Evolutionary conservation across 192 early-diverging fungal species (phyloP), one percentile per base, ranked within the genome.

Genomic region (Entomortierella chlamydospora): DNA sequence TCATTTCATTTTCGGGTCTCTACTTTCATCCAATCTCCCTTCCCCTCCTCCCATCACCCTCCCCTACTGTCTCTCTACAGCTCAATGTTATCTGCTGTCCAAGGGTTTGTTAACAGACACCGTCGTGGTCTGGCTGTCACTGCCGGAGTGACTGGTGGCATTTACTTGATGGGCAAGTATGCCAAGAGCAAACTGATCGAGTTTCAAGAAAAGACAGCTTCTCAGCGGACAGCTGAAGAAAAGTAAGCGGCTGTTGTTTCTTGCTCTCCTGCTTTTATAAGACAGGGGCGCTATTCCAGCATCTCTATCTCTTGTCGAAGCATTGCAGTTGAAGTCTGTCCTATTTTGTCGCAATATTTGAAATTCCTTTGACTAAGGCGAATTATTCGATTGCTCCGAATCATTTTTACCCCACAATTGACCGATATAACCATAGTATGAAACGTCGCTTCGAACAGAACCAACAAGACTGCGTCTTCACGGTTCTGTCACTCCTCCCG

Each of bases 381-480:
- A 30, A 37, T 7, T 60, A 42, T 22, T 25, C 83, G 26, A 17
- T 29, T 33, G 28, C 17, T 28, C 30, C 57, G 47, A 17, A 23
- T 50, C 25, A 61, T 30, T 61, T 50, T 61, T 12, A 25, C 25
- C 25, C 11, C 25, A 50, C 47, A 22, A 22, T 10, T 18, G 26
- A 30, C 23, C 50, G 57, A 34, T n/a, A 8, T 18, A 79, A 74
- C 64, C 67, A 85, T 74, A 95, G 92, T 67, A 87, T 97, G 60
- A 93, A 91, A 54, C 85, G 93, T 57, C 90, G 97, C 18, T 99
- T 97, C 79, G 93, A 97, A 68, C 95, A 97, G 86, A 97, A 97
- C 83, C 95, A 95, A 71, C 88, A 91, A 55, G 97, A 99, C 84
- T 96, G 95, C 79, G 81, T 88, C 23, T 95, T 95, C 61, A 92